phyloP scores from a whole-genome alignment of 441 rosid genomes.

The California macrophylla region DNA sequence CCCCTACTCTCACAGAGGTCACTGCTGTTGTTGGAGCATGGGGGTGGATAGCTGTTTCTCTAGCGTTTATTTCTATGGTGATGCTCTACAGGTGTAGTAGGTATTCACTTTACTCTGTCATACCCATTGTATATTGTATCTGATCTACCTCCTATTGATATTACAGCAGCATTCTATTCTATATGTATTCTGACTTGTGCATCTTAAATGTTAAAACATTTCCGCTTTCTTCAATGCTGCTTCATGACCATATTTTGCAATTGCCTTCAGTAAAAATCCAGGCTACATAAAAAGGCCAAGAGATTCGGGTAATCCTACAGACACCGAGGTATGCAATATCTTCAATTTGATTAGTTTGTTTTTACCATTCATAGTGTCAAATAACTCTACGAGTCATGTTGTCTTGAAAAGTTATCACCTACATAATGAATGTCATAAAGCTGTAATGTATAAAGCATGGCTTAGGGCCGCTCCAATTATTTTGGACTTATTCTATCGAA shows the following conservation, averaged over 20 bases:
- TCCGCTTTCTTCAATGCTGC: not conserved
- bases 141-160: not conserved
- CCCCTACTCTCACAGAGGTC: conserved; percentile 63
- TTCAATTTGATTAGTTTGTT: conserved; percentile 9
- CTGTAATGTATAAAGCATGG: not conserved
- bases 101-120: conserved; percentile 34
- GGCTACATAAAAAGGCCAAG: conserved; percentile 49
- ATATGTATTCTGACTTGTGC: not conserved
- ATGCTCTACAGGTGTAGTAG: conserved; percentile 65
- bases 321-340: conserved; percentile 39
- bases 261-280: conserved; percentile 69
- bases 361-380: not conserved
- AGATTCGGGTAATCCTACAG: conserved; percentile 35
- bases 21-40: conserved; percentile 80
- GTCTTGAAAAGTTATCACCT: not conserved
- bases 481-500: too few relatives aligned
- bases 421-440: not conserved
- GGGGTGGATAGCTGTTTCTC: conserved; percentile 66
- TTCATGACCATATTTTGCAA: conserved; percentile 12
- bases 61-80: conserved; percentile 43
- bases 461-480: not conserved
- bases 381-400: not conserved
- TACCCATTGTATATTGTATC: conserved; percentile 1
- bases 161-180: not conserved
- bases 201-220: not conserved